Evolutionary conservation across 495 filamentous ascomycete genomes (phyloP).

Genomic region (Penicillium nucicola): DNA sequence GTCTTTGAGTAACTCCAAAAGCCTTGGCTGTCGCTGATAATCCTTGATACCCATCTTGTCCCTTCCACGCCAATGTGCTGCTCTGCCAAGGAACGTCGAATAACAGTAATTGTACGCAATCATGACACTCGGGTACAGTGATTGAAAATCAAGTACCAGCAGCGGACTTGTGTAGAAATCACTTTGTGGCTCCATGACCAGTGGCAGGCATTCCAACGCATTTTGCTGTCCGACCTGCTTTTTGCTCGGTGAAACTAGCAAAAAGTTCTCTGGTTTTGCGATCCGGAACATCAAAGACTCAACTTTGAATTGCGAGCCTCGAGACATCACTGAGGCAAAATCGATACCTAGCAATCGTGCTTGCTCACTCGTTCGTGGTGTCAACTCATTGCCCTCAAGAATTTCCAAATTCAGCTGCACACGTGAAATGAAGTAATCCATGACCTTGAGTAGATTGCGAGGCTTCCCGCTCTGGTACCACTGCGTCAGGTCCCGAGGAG

Average conservation of each 20-base stretch:
- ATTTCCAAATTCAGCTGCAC: constrained; percentile 87
- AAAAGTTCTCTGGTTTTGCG: constrained; percentile 92
- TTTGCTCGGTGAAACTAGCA: constrained; percentile 82
- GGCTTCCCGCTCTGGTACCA: constrained; percentile 73
- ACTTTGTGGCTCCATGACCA: constrained; percentile 98
- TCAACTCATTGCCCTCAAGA: constrained; percentile 83
- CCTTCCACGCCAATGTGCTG: constrained; percentile 77
- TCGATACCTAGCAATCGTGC: constrained; percentile 90
- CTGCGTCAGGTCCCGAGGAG: constrained; percentile 68
- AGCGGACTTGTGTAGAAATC: constrained; percentile 89
- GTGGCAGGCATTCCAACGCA: constrained; percentile 87
- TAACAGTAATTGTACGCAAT: constrained; percentile 99
- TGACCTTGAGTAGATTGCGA: constrained; percentile 66
- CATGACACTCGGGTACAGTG: constrained; percentile 95
- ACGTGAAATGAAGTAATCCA: constrained; percentile 74
- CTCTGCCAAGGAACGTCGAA: constrained; percentile 88
- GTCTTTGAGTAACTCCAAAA: constrained; percentile 77
- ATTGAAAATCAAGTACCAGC: constrained; percentile 93
- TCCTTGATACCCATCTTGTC: constrained; percentile 95
- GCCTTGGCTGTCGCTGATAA: constrained; percentile 68
- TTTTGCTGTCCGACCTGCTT: constrained; percentile 95
- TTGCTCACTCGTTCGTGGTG: constrained; percentile 89
- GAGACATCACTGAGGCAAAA: constrained; percentile 90
- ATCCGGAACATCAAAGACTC: constrained; percentile 99
- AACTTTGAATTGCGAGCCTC: constrained; percentile 96